Evolutionary conservation across 306 rosid genomes (phyloP).

Genomic region (Begonia loranthoides): DNA sequence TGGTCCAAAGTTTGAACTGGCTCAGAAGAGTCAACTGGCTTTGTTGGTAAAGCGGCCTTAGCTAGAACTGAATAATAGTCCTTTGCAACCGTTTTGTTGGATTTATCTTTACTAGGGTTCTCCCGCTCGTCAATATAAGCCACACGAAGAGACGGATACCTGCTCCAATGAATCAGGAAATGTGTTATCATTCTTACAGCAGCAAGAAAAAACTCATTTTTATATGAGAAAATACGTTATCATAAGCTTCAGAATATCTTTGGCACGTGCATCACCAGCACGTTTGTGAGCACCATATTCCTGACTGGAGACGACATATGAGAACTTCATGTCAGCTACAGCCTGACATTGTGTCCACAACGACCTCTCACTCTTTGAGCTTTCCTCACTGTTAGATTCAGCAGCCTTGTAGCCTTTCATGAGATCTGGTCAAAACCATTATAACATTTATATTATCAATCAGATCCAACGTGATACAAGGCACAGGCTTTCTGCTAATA

Average conservation of each 20-base stretch:
- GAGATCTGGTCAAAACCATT: slow-evolving; percentile 34
- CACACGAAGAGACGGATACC: slow-evolving; percentile 89
- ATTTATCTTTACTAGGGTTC: slow-evolving; percentile 46
- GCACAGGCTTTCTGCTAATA: slow-evolving; percentile 18
- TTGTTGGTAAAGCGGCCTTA: slow-evolving; percentile 69
- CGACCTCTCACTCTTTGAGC: slow-evolving; percentile 40
- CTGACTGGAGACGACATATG: slow-evolving; percentile 92
- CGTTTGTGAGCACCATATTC: slow-evolving; percentile 78
- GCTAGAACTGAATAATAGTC: slow-evolving; percentile 81
- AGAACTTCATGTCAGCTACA: slow-evolving; percentile 76
- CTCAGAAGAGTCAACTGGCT: slow-evolving; percentile 66
- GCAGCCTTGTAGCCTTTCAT: slow-evolving; percentile 92
- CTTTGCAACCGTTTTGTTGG: slow-evolving; percentile 46
- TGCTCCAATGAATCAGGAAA: slow-evolving; percentile 18
- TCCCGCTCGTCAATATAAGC: slow-evolving; percentile 97
- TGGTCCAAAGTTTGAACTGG: slow-evolving; percentile 67
- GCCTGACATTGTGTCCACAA: slow-evolving; percentile 77
- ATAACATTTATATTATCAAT: slow-evolving; percentile 1
- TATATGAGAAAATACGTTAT: slow-evolving; percentile 32
- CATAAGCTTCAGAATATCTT: slow-evolving; percentile 89
- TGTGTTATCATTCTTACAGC: slow-evolving; percentile 9
- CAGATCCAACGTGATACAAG: too few species aligned
- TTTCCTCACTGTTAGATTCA: slow-evolving; percentile 39
- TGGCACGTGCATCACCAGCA: slow-evolving; percentile 60
- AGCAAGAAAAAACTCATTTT: slow-evolving; percentile 8